Conservation (phyloP, 768 basidiomycete species). For the Pleurotus eryngii region DNA sequence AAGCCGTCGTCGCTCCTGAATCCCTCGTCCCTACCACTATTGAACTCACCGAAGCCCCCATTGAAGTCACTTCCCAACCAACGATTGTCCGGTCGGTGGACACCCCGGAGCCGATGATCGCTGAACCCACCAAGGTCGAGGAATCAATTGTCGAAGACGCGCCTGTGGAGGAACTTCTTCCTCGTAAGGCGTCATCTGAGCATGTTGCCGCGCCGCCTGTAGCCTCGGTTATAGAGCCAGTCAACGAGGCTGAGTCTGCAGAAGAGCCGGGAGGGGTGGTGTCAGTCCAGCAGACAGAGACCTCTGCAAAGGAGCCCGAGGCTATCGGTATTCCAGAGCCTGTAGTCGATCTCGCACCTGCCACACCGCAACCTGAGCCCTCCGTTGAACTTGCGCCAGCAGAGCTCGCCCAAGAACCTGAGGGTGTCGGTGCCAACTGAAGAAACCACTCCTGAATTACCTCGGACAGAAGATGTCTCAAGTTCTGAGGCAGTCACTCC, state of each 20-base stretch:
- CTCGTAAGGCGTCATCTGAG: not conserved
- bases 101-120: not conserved
- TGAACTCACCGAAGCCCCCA: not conserved
- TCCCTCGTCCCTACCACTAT: not conserved
- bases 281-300: not conserved
- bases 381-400: not conserved
- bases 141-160: conserved; percentile 10
- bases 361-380: not conserved
- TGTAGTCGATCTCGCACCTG: not conserved
- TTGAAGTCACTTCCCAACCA: not conserved
- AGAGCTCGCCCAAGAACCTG: not conserved
- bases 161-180: conserved; percentile 11
- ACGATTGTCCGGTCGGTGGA: no score
- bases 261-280: not conserved
- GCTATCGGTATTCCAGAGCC: not conserved
- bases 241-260: not conserved
- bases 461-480: no score
- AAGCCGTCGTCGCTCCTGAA: conserved; percentile 5
- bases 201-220: not conserved
- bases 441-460: no score
- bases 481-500: not conserved
- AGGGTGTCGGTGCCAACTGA: not conserved
- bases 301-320: not conserved
- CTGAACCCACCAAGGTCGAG: conserved; percentile 10
- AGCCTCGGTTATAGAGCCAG: not conserved